Percentiles rank a stretch among this genome's conserved stretches.
Evolutionary conservation across 2,329 filamentous ascomycete species (phyloP).

Genomic region (Diaporthe citriasiana): DNA sequence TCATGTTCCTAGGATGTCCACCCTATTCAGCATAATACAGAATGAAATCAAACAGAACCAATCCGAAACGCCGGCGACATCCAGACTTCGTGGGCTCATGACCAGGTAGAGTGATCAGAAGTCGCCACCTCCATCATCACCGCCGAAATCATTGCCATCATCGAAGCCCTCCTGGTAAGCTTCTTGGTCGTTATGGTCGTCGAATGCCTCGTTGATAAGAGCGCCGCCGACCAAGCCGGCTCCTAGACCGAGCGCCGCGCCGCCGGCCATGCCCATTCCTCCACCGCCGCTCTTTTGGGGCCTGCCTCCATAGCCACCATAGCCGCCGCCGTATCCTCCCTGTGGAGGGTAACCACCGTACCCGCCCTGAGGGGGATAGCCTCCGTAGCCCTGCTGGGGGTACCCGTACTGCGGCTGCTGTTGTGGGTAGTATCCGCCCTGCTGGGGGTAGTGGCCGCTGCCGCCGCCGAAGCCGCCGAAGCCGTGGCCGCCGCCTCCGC

Average conservation of each 20-base stretch:
- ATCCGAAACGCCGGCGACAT: slow-evolving; percentile 25
- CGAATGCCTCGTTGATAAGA: slow-evolving; percentile 76
- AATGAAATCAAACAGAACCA: slow-evolving; percentile 16
- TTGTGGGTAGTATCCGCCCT: slow-evolving; percentile 52
- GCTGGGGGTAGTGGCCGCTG: slow-evolving; percentile 50
- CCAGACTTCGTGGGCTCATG: slow-evolving; percentile 4
- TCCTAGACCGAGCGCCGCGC: slow-evolving; percentile 82
- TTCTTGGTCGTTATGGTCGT: slow-evolving; percentile 64
- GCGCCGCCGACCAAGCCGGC: slow-evolving; percentile 86
- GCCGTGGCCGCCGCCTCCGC: slow-evolving; percentile 47
- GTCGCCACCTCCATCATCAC: slow-evolving; percentile 52
- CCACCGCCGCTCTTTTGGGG: slow-evolving; percentile 50
- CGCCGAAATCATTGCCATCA: slow-evolving; percentile 15
- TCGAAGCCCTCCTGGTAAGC: slow-evolving; percentile 56
- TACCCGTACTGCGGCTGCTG: slow-evolving; percentile 50
- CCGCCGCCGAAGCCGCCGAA: slow-evolving; percentile 45
- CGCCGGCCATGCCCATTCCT: slow-evolving; percentile 78
- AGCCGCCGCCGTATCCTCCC: slow-evolving; percentile 52
- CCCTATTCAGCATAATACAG: slow-evolving; percentile 23
- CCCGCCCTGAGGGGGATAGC: slow-evolving; percentile 43
- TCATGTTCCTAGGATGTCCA: not conserved
- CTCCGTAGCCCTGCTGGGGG: slow-evolving; percentile 50
- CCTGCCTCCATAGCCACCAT: slow-evolving; percentile 51
- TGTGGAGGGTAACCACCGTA: slow-evolving; percentile 49
- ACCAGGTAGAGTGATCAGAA: slow-evolving; percentile 51